Conservation (phyloP, 208 protist species). For the Perkinsela sp. region DNA sequence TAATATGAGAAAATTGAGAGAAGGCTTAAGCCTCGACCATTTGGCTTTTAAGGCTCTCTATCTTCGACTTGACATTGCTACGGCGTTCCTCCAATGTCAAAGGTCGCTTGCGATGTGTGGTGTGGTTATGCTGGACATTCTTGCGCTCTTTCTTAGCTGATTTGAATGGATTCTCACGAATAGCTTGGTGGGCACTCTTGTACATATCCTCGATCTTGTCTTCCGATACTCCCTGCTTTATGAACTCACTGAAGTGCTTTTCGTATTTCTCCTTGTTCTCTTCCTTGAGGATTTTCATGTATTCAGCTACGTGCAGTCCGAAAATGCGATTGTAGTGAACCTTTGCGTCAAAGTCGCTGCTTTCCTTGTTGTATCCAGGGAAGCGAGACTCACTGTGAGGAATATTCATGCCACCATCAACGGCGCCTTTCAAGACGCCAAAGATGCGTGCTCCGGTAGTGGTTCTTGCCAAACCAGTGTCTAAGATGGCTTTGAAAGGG, state of each 20-base stretch:
- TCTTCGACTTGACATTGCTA: neutral
- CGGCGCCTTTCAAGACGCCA: constrained; percentile 73
- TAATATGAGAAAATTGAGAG: no score
- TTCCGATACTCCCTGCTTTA: constrained; percentile 53
- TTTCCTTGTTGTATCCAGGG: constrained; percentile 73
- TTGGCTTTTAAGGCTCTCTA: neutral
- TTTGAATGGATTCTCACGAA: constrained; percentile 68
- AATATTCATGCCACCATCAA: constrained; percentile 86
- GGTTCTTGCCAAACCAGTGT: constrained; percentile 84
- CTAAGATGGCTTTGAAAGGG: constrained; percentile 87
- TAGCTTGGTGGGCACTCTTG: constrained; percentile 64
- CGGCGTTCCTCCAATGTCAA: neutral
- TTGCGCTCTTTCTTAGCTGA: constrained; percentile 19
- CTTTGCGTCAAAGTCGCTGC: constrained; percentile 58
- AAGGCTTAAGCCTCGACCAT: neutral
- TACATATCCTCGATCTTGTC: constrained; percentile 80
- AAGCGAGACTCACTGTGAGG: constrained; percentile 85
- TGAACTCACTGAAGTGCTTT: constrained; percentile 79
- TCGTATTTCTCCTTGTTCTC: constrained; percentile 69
- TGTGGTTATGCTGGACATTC: constrained; percentile 7
- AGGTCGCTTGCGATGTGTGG: neutral
- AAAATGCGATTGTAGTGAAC: constrained; percentile 79
- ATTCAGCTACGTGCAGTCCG: constrained; percentile 85
- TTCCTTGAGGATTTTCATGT: constrained; percentile 84
- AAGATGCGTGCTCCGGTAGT: constrained; percentile 83